Evolutionary conservation across 176 grass and related monocot species (phyloP).

Genomic region (Elaeis guineensis): DNA sequence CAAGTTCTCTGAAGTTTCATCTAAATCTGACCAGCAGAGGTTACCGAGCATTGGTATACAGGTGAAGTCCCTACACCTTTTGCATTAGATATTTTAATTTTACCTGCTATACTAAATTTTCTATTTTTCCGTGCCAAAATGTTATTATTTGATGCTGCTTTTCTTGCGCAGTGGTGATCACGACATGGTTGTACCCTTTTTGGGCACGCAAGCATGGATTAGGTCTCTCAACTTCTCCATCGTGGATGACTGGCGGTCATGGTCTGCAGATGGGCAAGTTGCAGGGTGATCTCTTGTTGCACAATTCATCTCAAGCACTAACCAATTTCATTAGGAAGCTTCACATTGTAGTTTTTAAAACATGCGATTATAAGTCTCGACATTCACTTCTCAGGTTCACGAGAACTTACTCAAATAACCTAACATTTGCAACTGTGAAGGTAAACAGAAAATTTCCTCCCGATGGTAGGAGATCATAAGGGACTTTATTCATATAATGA

Average conservation of each 20-base stretch:
- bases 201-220: slow-evolving; percentile 51
- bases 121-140: too few species aligned
- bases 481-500: too few species aligned
- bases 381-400: slow-evolving; percentile 34
- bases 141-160: too few species aligned
- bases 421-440: slow-evolving; percentile 70
- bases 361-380: too few species aligned
- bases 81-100: too few species aligned
- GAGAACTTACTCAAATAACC: slow-evolving; percentile 43
- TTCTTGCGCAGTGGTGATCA: slow-evolving; percentile 43
- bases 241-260: slow-evolving; percentile 38
- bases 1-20: slow-evolving; percentile 43
- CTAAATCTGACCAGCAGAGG: slow-evolving; percentile 29
- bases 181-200: slow-evolving; percentile 12
- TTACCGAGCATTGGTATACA: slow-evolving; percentile 43
- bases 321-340: too few species aligned
- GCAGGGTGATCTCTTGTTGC: slow-evolving; percentile 35
- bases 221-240: slow-evolving; percentile 42
- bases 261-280: slow-evolving; percentile 42
- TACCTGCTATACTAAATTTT: too few species aligned
- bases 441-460: slow-evolving; percentile 5
- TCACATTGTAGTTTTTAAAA: too few species aligned
- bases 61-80: slow-evolving; percentile 6
- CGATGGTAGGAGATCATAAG: too few species aligned
- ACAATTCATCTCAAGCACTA: too few species aligned